Percentiles rank a stretch among this genome's conserved stretches.
These are phyloP conservation scores for Fusarium nygamai DNA, from an alignment of 2,329 filamentous ascomycete genomes.

Conservation along the genomic window DNA sequence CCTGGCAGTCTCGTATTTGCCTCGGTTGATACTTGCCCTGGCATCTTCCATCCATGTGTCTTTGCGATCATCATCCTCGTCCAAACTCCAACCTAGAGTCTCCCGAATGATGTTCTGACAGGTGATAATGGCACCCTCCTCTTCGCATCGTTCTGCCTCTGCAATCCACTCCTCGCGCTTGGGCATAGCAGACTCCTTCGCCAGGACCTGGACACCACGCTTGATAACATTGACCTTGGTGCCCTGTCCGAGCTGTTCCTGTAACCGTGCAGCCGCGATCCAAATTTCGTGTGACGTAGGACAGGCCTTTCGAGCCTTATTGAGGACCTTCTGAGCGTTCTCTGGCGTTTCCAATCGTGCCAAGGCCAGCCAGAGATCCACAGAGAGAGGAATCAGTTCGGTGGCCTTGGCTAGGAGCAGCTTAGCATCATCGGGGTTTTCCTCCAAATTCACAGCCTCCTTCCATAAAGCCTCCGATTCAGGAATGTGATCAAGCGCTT, in stretches of 20 bases:
- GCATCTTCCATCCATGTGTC: slow-evolving; percentile 97
- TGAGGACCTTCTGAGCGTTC: slow-evolving; percentile 93
- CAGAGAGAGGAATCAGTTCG: slow-evolving; percentile 91
- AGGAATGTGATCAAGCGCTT: slow-evolving; percentile 91
- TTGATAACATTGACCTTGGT: slow-evolving; percentile 92
- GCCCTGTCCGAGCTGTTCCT: slow-evolving; percentile 85
- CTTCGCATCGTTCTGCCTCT: slow-evolving; percentile 94
- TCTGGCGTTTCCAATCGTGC: slow-evolving; percentile 89
- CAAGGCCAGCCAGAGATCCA: slow-evolving; percentile 94
- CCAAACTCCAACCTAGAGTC: slow-evolving; percentile 90
- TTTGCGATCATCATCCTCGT: slow-evolving; percentile 96
- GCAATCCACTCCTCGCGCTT: slow-evolving; percentile 97
- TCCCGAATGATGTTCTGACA: slow-evolving; percentile 91
- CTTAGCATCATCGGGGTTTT: slow-evolving; percentile 86
- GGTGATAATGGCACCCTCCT: slow-evolving; percentile 86
- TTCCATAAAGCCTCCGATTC: slow-evolving; percentile 99
- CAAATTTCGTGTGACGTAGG: slow-evolving; percentile 95
- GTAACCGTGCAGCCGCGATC: slow-evolving; percentile 91
- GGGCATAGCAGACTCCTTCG: slow-evolving; percentile 93
- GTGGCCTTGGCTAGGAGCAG: slow-evolving; percentile 93
- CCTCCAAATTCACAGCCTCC: slow-evolving; percentile 93
- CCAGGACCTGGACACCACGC: slow-evolving; percentile 86
- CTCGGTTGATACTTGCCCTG: slow-evolving; percentile 80
- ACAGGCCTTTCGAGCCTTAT: slow-evolving; percentile 91
- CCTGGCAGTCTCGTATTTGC: slow-evolving; percentile 87